Base-by-base conservation (phyloP, 768 basidiomycete species). In the Ramaria sp. region DNA sequence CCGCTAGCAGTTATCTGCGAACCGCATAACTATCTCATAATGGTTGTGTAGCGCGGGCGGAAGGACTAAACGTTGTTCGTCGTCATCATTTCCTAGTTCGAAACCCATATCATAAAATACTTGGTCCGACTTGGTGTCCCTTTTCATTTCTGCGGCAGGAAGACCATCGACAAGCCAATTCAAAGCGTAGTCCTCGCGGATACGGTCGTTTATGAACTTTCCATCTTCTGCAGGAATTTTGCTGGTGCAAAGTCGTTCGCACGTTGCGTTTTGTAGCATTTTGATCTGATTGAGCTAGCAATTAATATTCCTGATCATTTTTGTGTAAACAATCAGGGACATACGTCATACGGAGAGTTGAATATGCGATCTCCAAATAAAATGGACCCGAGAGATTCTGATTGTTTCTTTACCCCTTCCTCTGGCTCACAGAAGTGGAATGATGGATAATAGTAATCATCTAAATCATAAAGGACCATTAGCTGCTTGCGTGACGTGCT, bases 291-390 rank as follows among this genome's bases (percentile, higher is more conserved):
- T 24, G 3, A 11, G 2, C 17, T 1, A 24, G 39, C 24, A 4
- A 22, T 19, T 13, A 19, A 45, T 24, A 19, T 41, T 42, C 22
- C 12, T 13, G 19, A 31, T 53, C 34, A 33, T 2, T 33, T 37
- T 22, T 6, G 10, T 4, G 4, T 22, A 39, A 15, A 27, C 11
- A 11, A 11, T 47, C 22, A 9, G 7, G 30, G 57, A 72, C 84
- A 54, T 60, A 91, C 88, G 62, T 93, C 80, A 65, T 91, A 97
- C 1, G 86, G 88, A 3, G 91, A 91, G 65, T 86, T 83, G 69
- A 92, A 90, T 63, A 98, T 91, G 61, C 95, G 78, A 74, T 97
- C 95, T 15, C 95, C 95, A 62, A 96, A 96, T n/a, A 98, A 73
- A 63, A 97, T 93, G 17, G 90, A 90, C 6, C 95, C 95, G 27